Evolutionary conservation across 1,284 basidiomycete genomes (phyloP), one percentile per base, ranked within the genome.

Genomic region (Entoloma clypeatum): DNA sequence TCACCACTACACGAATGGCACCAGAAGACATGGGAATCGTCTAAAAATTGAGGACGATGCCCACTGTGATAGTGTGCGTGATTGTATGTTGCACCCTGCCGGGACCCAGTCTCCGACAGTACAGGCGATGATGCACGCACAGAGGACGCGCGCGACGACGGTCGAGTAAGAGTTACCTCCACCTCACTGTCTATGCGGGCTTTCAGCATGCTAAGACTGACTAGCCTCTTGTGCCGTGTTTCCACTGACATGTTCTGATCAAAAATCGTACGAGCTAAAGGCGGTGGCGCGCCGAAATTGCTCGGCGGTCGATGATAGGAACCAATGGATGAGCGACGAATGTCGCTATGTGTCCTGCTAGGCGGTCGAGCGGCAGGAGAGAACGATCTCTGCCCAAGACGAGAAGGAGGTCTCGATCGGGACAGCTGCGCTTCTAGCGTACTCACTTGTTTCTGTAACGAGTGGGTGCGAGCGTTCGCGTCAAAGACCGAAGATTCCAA

Each of bases 121-220:
- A 64, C 59, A 25, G 59, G 59, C 21, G 63, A 56, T 22, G 64
- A 57, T 5, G 62, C 65, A 33, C 62, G 58, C 3, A 72, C 67
- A 8, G 79, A 80, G 16, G 81, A 80, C 4, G 73, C 67, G 35
- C 78, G 64, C 13, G 76, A 77, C 1, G 65, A 60, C 13, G 65
- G 55, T 10, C 56, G 63, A 14, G 59, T 57, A 35, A 60, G 56
- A 9, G 64, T 60, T 9, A 70, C 69, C 11, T 73, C 76, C 10
- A 73, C 65, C 59, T 89, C 86, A 58, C 82, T 81, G 47, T 89
- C 86, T 60, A 94, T 92, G 30, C 91, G 78, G 18, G 88, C 90
- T 59, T 91, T 92, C 39, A 94, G 77, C 78, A 92, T 92, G 55
- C 81, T 81, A 46, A 94, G 65, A 59, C 88, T 91, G 46, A 90